Percentiles rank a stretch among this genome's conserved stretches.
phyloP scores from a whole-genome alignment of 2,329 filamentous ascomycete genomes.

The Cladosporium sphaerospermum region DNA sequence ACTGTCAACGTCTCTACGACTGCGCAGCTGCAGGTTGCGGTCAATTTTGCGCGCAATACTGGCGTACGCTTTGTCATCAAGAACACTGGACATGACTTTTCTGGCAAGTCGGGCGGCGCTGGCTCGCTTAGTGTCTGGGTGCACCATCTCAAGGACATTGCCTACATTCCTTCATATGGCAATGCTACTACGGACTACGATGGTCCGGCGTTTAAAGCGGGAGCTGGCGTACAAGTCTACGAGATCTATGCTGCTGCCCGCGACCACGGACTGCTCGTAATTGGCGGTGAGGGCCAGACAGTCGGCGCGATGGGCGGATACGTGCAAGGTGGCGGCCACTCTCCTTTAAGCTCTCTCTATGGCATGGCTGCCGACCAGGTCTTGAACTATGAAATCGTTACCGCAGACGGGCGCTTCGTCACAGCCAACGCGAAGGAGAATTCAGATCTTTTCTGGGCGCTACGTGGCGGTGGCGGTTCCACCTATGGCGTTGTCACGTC shows the following conservation, averaged over 20 bases:
- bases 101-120: slow-evolving; percentile 14
- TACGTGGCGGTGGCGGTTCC: slow-evolving; percentile 19
- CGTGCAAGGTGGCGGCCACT: slow-evolving; percentile 20
- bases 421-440: slow-evolving; percentile 8
- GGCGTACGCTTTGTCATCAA: slow-evolving; percentile 18
- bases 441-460: slow-evolving; percentile 23
- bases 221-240: slow-evolving; percentile 15
- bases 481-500: slow-evolving; percentile 22
- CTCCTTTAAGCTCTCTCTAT: slow-evolving; percentile 11
- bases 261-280: neutral
- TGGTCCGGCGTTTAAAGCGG: slow-evolving; percentile 17
- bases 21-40: slow-evolving; percentile 14
- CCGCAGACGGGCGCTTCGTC: no score
- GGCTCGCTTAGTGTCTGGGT: slow-evolving; percentile 20
- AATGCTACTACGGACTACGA: slow-evolving; percentile 7
- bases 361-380: slow-evolving; percentile 22
- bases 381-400: neutral
- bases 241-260: slow-evolving; percentile 9
- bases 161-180: slow-evolving; percentile 12
- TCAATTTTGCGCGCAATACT: slow-evolving; percentile 17
- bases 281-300: slow-evolving; percentile 14
- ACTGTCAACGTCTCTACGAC: slow-evolving; percentile 13
- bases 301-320: slow-evolving; percentile 21
- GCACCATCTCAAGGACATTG: slow-evolving; percentile 15
- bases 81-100: slow-evolving; percentile 23